Base-by-base conservation (phyloP, 192 early-diverging fungal species). In the Rhizoclosmatium sp. region DNA sequence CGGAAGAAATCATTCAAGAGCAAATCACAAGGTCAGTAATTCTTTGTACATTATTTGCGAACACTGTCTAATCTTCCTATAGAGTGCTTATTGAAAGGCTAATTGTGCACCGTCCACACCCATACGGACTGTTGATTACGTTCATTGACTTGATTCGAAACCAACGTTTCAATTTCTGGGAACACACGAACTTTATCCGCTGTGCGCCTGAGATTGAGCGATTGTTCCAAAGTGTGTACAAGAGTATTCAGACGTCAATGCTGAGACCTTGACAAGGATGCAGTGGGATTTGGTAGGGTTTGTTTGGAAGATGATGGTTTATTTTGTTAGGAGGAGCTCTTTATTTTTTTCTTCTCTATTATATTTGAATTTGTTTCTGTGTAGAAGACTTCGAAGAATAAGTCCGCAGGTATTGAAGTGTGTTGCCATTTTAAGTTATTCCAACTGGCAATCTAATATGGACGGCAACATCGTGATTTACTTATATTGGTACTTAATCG, bases 121-220 rank as follows among this genome's bases (percentile, higher is more conserved):
- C 98, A 62, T 98, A 97, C 93, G 98, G 98, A 14, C 87, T 99
- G 73, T 86, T 99, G 75, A 95, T 98, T 21, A 98, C 98, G 39
- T 96, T 99, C 79, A 99, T 98, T 69, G 98, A 99, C 83, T 83
- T 99, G 78, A 94, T 99, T 83, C 93, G 95, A 76, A 97, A 98
- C 82, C 93, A 93, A 59, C 87, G 87, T 65, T 94, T 90, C 81
- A 86, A 89, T 56, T 93, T 94, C 85, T 94, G 93, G 93, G 88
- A 83, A 69, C 92, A 92, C 83, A 86, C 82, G 3, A 84, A 80
- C 78, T 89, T 89, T 71, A 87, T 89, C 56, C 81, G 91, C 59
- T 91, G 91, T 72, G 91, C 93, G 12, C 87, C 93, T n/a, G 94
- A 95, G 79, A 93, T 95, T 77, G 92, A 95, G 78, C 87, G 92